Conservation (phyloP, 2,329 filamentous ascomycete genomes). For the Diaporthe humulicola region DNA sequence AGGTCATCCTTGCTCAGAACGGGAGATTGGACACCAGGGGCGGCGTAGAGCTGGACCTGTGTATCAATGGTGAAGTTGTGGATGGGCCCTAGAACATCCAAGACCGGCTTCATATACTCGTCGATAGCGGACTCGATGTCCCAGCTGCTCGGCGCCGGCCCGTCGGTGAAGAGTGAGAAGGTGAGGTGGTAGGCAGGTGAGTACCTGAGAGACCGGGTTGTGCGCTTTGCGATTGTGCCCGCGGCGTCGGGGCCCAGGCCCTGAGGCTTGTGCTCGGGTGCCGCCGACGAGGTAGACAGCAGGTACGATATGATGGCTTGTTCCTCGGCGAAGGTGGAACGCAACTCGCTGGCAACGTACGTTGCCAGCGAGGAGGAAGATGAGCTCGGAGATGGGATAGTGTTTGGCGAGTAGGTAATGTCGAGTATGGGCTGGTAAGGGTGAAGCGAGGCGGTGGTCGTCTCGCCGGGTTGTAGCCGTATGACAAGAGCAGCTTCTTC, state of each 20-base stretch:
- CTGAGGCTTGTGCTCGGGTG: constrained; percentile 54
- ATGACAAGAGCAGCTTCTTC: constrained; percentile 76
- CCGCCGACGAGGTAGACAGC: constrained; percentile 69
- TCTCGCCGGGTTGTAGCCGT: constrained; percentile 74
- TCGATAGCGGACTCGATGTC: constrained; percentile 87
- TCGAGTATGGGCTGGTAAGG: constrained; percentile 80
- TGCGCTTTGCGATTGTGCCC: constrained; percentile 75
- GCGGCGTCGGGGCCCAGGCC: constrained; percentile 64
- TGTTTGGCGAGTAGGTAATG: constrained; percentile 80
- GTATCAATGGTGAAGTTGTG: constrained; percentile 97
- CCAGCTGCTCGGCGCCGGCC: constrained; percentile 85
- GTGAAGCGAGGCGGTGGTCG: constrained; percentile 74
- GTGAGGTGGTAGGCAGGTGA: constrained; percentile 95
- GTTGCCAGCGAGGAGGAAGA: constrained; percentile 80
- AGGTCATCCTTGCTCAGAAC: constrained; percentile 87
- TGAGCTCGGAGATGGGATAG: constrained; percentile 75
- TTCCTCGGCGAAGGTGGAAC: constrained; percentile 86
- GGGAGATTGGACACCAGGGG: constrained; percentile 71
- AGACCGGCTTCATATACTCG: constrained; percentile 84
- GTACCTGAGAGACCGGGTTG: constrained; percentile 89
- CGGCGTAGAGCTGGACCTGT: constrained; percentile 95
- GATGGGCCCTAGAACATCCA: constrained; percentile 83
- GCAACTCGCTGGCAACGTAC: constrained; percentile 83
- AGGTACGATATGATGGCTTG: constrained; percentile 86
- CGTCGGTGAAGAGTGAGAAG: constrained; percentile 92